Conservation (phyloP, 2,329 filamentous ascomycete species). For the Colletotrichum shisoi region DNA sequence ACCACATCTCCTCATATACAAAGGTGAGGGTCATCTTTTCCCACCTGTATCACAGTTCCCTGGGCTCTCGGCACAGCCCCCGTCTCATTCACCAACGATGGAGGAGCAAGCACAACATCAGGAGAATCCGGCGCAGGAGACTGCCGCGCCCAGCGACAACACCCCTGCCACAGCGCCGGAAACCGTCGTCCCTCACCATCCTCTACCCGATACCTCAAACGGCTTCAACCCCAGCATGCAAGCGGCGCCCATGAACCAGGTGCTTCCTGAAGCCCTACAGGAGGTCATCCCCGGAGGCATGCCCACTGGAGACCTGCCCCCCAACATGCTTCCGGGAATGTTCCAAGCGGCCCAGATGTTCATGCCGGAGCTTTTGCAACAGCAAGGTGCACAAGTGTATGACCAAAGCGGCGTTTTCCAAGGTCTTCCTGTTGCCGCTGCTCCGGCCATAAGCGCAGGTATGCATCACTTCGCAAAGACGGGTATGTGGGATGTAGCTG, state of each 20-base stretch:
- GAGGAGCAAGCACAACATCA: slow-evolving; percentile 33
- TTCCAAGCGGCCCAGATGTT: slow-evolving; percentile 38
- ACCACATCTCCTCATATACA: neutral
- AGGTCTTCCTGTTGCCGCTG: slow-evolving; percentile 21
- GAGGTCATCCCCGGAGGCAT: slow-evolving; percentile 39
- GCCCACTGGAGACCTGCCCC: slow-evolving; percentile 9
- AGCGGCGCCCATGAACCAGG: slow-evolving; percentile 38
- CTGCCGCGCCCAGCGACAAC: slow-evolving; percentile 13
- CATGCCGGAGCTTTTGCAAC: slow-evolving; percentile 36
- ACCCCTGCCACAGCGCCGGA: slow-evolving; percentile 8
- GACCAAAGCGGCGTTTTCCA: slow-evolving; percentile 38
- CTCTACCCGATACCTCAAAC: slow-evolving; percentile 22
- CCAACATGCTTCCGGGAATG: slow-evolving; percentile 38
- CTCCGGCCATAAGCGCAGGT: slow-evolving; percentile 47
- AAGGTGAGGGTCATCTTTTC: neutral
- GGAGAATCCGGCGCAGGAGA: slow-evolving; percentile 26
- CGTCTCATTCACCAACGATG: slow-evolving; percentile 17
- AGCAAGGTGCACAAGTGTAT: slow-evolving; percentile 22
- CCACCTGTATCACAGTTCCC: neutral
- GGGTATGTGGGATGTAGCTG: neutral
- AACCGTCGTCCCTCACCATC: slow-evolving; percentile 26
- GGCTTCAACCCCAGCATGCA: slow-evolving; percentile 33
- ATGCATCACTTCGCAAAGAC: slow-evolving; percentile 23
- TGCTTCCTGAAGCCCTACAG: slow-evolving; percentile 38
- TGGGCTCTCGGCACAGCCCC: neutral